Conservation (phyloP, 257 asterid species). For the Capsicum rhomboideum region DNA sequence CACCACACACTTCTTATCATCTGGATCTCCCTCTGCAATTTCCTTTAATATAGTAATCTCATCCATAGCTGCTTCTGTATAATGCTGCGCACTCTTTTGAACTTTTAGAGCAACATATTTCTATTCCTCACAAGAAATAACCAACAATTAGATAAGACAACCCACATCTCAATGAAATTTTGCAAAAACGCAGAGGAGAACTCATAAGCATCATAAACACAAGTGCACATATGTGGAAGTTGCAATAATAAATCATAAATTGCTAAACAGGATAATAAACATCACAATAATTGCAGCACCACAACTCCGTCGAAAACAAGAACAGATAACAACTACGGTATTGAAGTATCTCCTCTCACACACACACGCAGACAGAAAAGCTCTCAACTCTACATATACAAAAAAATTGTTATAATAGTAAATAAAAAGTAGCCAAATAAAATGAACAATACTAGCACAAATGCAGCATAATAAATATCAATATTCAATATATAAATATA, state of each 20-base stretch:
- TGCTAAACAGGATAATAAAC: background rate
- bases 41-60: slow-evolving; percentile 84
- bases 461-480: background rate
- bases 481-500: no score
- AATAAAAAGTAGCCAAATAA: background rate
- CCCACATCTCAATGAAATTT: background rate
- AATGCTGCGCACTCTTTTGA: slow-evolving; percentile 94
- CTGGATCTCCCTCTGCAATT: slow-evolving; percentile 89
- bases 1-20: slow-evolving; percentile 83
- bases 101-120: slow-evolving; percentile 82
- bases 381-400: background rate
- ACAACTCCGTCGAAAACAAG: background rate
- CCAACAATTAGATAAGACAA: background rate
- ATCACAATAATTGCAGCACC: background rate
- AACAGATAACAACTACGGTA: background rate
- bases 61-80: slow-evolving; percentile 96
- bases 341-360: background rate
- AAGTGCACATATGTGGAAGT: background rate
- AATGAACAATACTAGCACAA: background rate
- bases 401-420: background rate
- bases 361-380: background rate
- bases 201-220: background rate
- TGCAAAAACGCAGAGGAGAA: background rate
- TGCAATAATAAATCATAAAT: background rate
- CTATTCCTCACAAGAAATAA: slow-evolving; percentile 1